Percentiles rank a stretch among this genome's conserved stretches.
Conservation (phyloP, 139 green algal genomes). For the Chlorella sp. region DNA sequence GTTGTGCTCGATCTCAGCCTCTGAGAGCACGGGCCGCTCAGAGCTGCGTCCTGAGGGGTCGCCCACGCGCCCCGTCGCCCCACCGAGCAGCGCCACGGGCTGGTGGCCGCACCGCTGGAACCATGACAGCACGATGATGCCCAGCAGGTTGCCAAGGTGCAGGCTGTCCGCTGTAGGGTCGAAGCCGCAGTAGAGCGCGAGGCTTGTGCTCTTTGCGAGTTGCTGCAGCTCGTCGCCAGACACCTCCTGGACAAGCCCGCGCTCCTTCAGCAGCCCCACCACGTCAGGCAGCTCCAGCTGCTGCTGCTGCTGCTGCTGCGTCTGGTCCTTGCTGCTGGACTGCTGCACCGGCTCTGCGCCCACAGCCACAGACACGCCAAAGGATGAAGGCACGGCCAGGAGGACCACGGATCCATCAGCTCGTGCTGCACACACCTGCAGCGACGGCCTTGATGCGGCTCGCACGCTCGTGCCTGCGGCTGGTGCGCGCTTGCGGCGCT, state of each 20-base stretch:
- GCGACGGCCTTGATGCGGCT: neutral
- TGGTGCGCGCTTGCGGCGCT: too few species aligned
- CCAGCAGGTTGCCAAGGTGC: slow-evolving; percentile 94
- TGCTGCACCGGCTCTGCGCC: neutral
- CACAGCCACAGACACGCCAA: neutral
- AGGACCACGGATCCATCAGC: neutral
- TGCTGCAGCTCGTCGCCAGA: slow-evolving; percentile 65
- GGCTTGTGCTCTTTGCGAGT: slow-evolving; percentile 18
- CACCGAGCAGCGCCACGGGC: slow-evolving; percentile 82
- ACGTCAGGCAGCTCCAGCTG: slow-evolving; percentile 8
- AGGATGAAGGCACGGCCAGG: neutral
- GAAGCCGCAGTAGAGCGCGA: slow-evolving; percentile 95
- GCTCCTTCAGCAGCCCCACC: slow-evolving; percentile 54
- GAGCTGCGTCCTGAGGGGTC: slow-evolving; percentile 83
- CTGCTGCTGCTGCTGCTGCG: neutral
- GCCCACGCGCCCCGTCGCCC: slow-evolving; percentile 87
- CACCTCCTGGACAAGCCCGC: slow-evolving; percentile 74
- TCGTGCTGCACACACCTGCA: neutral
- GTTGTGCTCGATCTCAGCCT: slow-evolving; percentile 82
- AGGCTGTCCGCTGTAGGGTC: slow-evolving; percentile 93
- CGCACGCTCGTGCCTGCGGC: neutral
- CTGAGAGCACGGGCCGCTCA: slow-evolving; percentile 86
- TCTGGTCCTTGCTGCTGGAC: neutral
- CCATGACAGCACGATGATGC: slow-evolving; percentile 96
- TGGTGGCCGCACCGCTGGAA: slow-evolving; percentile 82